Evolutionary conservation across 2,329 filamentous ascomycete species (phyloP).

Genomic region (Penicillium sp.): DNA sequence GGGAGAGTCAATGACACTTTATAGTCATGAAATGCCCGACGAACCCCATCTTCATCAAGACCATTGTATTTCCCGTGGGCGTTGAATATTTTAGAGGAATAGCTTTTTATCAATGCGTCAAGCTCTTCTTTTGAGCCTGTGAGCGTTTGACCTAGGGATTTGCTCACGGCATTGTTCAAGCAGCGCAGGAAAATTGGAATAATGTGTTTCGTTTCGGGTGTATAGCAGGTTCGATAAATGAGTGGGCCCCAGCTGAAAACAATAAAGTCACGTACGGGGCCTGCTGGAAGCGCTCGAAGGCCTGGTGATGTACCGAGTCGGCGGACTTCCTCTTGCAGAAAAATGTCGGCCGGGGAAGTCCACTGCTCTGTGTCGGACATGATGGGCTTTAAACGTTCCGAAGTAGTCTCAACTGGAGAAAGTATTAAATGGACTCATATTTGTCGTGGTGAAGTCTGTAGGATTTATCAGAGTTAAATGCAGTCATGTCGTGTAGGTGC

Average conservation of each 20-base stretch:
- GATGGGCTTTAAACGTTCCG: neutral
- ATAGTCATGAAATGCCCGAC: conserved; percentile 29
- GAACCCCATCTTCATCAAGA: conserved; percentile 19
- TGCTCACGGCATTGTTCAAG: conserved; percentile 59
- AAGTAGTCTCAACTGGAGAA: neutral
- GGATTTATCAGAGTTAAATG: conserved; percentile 15
- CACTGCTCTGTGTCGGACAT: conserved; percentile 10
- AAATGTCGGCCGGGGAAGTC: conserved; percentile 21
- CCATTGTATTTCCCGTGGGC: conserved; percentile 12
- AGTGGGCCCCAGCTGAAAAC: conserved; percentile 32
- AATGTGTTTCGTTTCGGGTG: conserved; percentile 43
- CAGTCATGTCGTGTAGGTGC: neutral
- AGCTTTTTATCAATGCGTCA: conserved; percentile 19
- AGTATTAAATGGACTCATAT: neutral
- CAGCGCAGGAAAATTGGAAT: conserved; percentile 53
- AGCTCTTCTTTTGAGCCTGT: conserved; percentile 23
- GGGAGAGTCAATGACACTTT: conserved; percentile 29
- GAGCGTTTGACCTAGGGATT: conserved; percentile 18
- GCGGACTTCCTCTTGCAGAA: conserved; percentile 31
- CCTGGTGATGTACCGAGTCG: conserved; percentile 27
- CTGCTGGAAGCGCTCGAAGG: conserved; percentile 25
- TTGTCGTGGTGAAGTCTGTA: neutral
- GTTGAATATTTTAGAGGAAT: conserved; percentile 30
- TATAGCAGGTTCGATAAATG: conserved; percentile 30
- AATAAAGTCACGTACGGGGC: conserved; percentile 30